phyloP scores from a whole-genome alignment of 1,284 basidiomycete species.

The Pascua guehoae region DNA sequence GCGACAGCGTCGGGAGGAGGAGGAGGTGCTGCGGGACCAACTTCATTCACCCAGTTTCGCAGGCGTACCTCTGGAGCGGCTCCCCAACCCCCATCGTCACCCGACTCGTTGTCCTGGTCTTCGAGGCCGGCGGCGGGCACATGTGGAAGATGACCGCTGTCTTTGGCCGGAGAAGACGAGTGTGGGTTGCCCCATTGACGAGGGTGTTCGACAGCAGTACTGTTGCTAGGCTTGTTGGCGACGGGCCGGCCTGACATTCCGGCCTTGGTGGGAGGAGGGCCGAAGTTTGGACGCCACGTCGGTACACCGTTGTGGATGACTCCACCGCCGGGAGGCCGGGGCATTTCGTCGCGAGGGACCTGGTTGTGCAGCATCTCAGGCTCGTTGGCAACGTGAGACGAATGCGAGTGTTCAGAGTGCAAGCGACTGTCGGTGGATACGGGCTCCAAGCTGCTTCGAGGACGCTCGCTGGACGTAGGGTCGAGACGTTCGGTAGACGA shows the following conservation, averaged over 20 bases:
- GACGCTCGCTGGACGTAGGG: too few relatives aligned
- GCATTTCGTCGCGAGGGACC: background rate
- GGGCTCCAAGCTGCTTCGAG: too few relatives aligned
- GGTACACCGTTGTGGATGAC: background rate
- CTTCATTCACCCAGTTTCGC: conserved; percentile 4
- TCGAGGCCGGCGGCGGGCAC: too few relatives aligned
- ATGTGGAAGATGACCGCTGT: too few relatives aligned
- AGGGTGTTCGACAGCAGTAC: conserved; percentile 1
- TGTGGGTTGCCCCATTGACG: background rate
- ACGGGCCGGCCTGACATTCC: background rate
- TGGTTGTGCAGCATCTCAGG: background rate
- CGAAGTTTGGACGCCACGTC: background rate
- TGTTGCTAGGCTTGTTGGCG: background rate
- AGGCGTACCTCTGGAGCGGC: background rate
- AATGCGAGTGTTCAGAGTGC: too few relatives aligned
- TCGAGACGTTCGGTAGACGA: too few relatives aligned
- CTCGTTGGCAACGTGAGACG: too few relatives aligned
- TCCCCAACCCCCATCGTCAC: conserved; percentile 6
- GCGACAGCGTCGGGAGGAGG: background rate
- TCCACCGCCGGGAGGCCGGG: background rate
- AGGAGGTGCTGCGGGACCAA: background rate
- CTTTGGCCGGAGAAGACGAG: background rate
- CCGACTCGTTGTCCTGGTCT: background rate
- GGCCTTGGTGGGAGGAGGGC: background rate
- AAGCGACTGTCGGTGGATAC: too few relatives aligned